These are phyloP conservation scores for Fusarium anthophilum DNA, from an alignment of 2,329 filamentous ascomycete species.

Conservation along the genomic window DNA sequence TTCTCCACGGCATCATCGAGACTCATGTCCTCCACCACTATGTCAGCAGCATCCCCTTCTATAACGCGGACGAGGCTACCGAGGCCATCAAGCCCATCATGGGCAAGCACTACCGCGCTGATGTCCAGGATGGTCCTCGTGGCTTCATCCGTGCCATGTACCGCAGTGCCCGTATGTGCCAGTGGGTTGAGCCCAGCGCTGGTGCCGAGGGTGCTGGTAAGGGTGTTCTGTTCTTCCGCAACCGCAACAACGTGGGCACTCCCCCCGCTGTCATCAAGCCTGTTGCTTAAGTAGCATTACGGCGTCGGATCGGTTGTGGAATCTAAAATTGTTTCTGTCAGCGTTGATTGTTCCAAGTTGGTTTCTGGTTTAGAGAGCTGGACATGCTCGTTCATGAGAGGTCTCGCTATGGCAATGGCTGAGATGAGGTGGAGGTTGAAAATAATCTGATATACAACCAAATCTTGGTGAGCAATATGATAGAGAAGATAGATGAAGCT, in stretches of 20 bases:
- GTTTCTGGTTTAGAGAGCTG: constrained; percentile 15
- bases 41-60: constrained; percentile 94
- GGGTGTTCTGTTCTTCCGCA: constrained; percentile 93
- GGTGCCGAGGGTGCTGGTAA: constrained; percentile 82
- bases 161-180: constrained; percentile 84
- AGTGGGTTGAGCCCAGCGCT: constrained; percentile 95
- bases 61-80: constrained; percentile 92
- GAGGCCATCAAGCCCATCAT: constrained; percentile 96
- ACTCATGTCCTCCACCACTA: constrained; percentile 99
- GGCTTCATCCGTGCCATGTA: constrained; percentile 90
- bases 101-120: constrained; percentile 92
- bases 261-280: constrained; percentile 45
- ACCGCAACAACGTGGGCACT: constrained; percentile 86
- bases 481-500: constrained; percentile 34
- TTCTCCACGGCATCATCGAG: constrained; percentile 96
- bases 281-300: constrained; percentile 11
- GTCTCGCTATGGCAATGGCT: constrained; percentile 9
- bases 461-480: constrained; percentile 26
- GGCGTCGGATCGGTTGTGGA: neutral
- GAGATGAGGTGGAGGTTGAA: constrained; percentile 14
- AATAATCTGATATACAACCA: constrained; percentile 16
- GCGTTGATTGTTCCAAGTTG: constrained; percentile 37
- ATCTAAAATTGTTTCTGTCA: constrained; percentile 14
- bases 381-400: constrained; percentile 3
- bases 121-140: constrained; percentile 77